Conservation (phyloP, 768 basidiomycete genomes). For the Strobilomyces dryophilus region DNA sequence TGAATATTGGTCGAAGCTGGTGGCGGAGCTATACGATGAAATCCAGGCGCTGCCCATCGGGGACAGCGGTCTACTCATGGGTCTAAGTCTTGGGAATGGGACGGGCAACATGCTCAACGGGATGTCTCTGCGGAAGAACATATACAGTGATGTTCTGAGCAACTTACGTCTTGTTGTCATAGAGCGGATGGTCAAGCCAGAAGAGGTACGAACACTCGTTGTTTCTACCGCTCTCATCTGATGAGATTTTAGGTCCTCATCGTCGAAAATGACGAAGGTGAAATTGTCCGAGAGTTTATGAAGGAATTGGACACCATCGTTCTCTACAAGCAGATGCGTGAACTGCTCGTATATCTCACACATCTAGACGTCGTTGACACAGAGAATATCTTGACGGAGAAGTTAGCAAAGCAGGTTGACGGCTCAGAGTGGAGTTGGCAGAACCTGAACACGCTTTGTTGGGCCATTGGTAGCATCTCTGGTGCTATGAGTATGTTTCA, state of each 20-base stretch:
- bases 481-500: conserved; percentile 90
- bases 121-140: conserved; percentile 84
- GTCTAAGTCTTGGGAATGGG: conserved; percentile 69
- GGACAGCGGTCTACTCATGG: conserved; percentile 83
- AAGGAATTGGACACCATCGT: conserved; percentile 98
- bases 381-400: conserved; percentile 96
- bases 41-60: conserved; percentile 89
- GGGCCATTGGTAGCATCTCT: conserved; percentile 99
- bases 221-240: conserved; percentile 2
- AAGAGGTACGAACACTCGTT: conserved; percentile 63
- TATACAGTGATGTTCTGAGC: conserved; percentile 92
- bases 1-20: conserved; percentile 96
- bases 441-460: conserved; percentile 97
- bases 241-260: conserved; percentile 71
- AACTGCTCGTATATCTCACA: conserved; percentile 94
- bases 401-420: conserved; percentile 95
- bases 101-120: conserved; percentile 68
- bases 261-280: conserved; percentile 98
- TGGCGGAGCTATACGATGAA: conserved; percentile 96
- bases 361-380: conserved; percentile 96
- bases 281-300: conserved; percentile 99
- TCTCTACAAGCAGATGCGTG: conserved; percentile 98
- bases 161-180: conserved; percentile 95
- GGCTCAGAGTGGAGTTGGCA: conserved; percentile 99
- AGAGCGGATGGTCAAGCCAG: conserved; percentile 99